A percentile compares a stretch with the other conserved stretches of the same genome.
Conservation (phyloP, 2,329 filamentous ascomycete genomes). For the Xylaria sp. region DNA sequence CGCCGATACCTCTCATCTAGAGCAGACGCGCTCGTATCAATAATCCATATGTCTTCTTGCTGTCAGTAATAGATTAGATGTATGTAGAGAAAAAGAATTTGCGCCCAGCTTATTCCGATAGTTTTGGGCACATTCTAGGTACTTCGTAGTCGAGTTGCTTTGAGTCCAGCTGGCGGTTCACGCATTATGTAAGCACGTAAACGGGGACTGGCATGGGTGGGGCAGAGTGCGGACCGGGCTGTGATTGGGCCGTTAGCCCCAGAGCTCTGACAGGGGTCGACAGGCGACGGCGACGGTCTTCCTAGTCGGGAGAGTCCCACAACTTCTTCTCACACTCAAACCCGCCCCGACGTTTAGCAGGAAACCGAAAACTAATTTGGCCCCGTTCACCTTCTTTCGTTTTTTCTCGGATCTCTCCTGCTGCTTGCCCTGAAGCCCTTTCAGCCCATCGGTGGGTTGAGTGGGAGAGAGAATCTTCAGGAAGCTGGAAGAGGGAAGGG, state of each 20-base stretch:
- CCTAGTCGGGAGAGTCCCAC: constrained; percentile 21
- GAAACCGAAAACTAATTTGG: constrained; percentile 11
- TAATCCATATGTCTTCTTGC: not conserved
- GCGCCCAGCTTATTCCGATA: not conserved
- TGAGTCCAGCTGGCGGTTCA: not conserved
- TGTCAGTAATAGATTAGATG: not conserved
- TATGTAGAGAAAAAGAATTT: not conserved
- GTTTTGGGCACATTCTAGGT: not conserved
- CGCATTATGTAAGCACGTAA: not conserved
- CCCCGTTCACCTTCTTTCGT: constrained; percentile 8
- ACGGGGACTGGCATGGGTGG: not conserved
- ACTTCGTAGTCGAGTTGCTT: not conserved
- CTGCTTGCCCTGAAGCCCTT: not conserved
- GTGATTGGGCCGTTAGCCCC: constrained; percentile 1
- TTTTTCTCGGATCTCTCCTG: not conserved
- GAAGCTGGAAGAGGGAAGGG: too few species aligned
- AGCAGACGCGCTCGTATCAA: not conserved
- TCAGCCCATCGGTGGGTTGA: too few species aligned
- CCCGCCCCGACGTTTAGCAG: constrained; percentile 11
- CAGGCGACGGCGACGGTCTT: constrained; percentile 14
- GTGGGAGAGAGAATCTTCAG: too few species aligned
- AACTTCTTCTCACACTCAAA: constrained; percentile 15
- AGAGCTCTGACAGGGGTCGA: constrained; percentile 5
- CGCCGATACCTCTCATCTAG: not conserved
- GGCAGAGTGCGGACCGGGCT: not conserved